Evolutionary conservation across 305 asterid species (phyloP).

Genomic region (Rubia occidens): DNA sequence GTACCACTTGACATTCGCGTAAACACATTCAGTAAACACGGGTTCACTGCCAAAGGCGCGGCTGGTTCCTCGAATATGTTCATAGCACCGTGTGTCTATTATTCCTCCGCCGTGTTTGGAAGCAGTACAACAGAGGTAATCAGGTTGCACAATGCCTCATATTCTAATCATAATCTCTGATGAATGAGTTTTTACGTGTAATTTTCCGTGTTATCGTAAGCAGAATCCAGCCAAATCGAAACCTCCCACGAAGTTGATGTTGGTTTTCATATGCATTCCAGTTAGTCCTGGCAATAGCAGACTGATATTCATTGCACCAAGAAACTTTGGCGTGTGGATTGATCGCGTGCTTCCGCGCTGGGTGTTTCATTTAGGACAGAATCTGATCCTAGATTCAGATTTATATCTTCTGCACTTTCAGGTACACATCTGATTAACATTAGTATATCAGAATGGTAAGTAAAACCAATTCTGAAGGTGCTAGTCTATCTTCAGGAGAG

Average conservation of each 20-base stretch:
- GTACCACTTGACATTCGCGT: constrained; percentile 57
- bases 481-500: constrained; percentile 39
- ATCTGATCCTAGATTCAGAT: constrained; percentile 82
- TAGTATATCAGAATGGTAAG: neutral
- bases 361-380: constrained; percentile 74
- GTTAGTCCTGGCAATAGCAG: constrained; percentile 97
- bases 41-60: constrained; percentile 42
- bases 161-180: neutral
- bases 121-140: constrained; percentile 40
- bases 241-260: constrained; percentile 32
- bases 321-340: constrained; percentile 72
- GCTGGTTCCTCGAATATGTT: constrained; percentile 34
- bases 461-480: neutral
- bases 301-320: constrained; percentile 62
- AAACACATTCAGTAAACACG: constrained; percentile 42
- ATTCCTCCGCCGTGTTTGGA: constrained; percentile 40
- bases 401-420: constrained; percentile 82
- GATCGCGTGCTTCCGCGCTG: constrained; percentile 70
- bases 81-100: constrained; percentile 65
- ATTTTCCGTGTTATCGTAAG: constrained; percentile 11
- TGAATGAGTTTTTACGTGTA: neutral
- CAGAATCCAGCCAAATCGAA: constrained; percentile 35
- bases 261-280: constrained; percentile 71
- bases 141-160: constrained; percentile 5
- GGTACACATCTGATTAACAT: constrained; percentile 31